These are phyloP conservation scores for Rhododendron vialii DNA, from an alignment of 148 eudicot species.

Conservation along the genomic window DNA sequence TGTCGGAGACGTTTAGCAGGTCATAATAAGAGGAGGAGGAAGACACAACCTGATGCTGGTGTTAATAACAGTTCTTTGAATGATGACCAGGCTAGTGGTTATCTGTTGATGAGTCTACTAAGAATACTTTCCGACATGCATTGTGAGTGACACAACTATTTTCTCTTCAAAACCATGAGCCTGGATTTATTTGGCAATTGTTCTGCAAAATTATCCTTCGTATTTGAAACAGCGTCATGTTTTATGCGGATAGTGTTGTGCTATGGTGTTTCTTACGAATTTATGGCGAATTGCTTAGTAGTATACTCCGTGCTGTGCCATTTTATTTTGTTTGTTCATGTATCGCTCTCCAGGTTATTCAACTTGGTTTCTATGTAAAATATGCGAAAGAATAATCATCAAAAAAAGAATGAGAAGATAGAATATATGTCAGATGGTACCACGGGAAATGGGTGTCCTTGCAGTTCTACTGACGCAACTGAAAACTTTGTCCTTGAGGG, in stretches of 20 bases:
- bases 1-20: conserved; percentile 89
- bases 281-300: not conserved
- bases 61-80: conserved; percentile 4
- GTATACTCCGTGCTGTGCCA: not conserved
- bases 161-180: not conserved
- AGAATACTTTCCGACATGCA: conserved; percentile 9
- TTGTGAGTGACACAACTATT: conserved; percentile 1
- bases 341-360: not conserved
- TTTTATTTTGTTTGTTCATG: not conserved
- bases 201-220: not conserved
- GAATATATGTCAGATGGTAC: not conserved
- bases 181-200: not conserved
- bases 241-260: not conserved
- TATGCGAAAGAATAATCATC: not conserved
- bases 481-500: not conserved
- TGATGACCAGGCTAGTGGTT: conserved; percentile 8
- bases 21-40: conserved; percentile 79
- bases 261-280: not conserved
- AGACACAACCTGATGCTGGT: conserved; percentile 60
- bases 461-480: not conserved
- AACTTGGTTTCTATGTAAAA: not conserved
- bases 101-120: conserved; percentile 7
- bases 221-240: not conserved
- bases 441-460: not conserved
- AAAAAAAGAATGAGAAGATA: not conserved